A percentile compares a stretch with the other conserved stretches of the same genome.
Conservation (phyloP, 208 protist species). For the Acanthamoeba castellanii region DNA sequence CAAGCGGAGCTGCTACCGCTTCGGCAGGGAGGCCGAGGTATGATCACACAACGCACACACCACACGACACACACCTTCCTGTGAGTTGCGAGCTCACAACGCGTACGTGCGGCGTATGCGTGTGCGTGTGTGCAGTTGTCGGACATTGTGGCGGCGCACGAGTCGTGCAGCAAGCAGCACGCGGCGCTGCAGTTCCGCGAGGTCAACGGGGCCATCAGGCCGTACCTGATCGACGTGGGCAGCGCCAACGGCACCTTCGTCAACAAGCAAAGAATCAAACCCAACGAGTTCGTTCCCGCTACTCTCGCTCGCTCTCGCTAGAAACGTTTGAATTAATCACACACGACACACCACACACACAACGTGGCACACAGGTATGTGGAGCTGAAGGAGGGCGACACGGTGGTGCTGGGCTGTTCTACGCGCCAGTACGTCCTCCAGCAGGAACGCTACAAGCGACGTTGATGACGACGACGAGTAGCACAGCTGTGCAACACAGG, state of each 20-base stretch:
- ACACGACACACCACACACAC: neutral
- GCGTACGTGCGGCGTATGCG: no score
- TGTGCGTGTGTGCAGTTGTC: neutral
- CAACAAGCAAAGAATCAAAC: conserved; percentile 40
- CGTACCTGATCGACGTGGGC: conserved; percentile 70
- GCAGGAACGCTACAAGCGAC: conserved; percentile 51
- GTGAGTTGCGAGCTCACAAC: neutral
- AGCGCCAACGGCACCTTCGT: conserved; percentile 68
- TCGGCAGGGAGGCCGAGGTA: conserved; percentile 72
- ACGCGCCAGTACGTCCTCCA: conserved; percentile 74
- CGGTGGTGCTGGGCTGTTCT: conserved; percentile 18
- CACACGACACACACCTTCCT: neutral
- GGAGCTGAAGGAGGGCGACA: conserved; percentile 70
- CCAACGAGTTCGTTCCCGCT: conserved; percentile 41
- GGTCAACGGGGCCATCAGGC: conserved; percentile 20
- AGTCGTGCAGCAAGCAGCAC: conserved; percentile 74
- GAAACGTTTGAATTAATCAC: neutral
- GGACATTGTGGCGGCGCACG: conserved; percentile 70
- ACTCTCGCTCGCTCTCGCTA: neutral
- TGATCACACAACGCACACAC: neutral
- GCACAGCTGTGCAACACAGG: neutral
- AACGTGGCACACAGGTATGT: neutral
- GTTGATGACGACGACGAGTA: neutral
- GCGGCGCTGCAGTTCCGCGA: conserved; percentile 69
- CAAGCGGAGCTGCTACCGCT: conserved; percentile 60